These are phyloP conservation scores for Diplodia seriata DNA, from an alignment of 2,329 filamentous ascomycete genomes.

Conservation along the genomic window DNA sequence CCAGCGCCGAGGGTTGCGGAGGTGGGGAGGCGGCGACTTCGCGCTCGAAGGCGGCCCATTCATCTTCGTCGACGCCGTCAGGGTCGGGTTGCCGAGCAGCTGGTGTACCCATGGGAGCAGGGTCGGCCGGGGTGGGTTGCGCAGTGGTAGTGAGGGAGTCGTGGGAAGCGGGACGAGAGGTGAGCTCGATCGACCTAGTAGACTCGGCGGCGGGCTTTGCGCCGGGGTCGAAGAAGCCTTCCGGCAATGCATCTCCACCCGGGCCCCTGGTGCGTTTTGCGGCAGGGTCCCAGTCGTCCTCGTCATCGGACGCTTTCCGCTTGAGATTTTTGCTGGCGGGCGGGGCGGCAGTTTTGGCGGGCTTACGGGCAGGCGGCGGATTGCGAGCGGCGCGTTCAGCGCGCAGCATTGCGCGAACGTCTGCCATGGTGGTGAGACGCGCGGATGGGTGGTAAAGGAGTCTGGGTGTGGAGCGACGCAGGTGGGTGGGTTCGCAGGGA, in stretches of 20 bases:
- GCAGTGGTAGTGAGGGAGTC: slow-evolving; percentile 21
- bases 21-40: slow-evolving; percentile 65
- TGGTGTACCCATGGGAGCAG: slow-evolving; percentile 23
- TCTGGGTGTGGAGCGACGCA: neutral
- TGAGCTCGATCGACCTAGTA: slow-evolving; percentile 30
- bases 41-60: slow-evolving; percentile 87
- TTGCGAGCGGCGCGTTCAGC: slow-evolving; percentile 47
- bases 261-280: slow-evolving; percentile 42
- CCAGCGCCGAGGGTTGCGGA: slow-evolving; percentile 38
- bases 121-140: slow-evolving; percentile 7
- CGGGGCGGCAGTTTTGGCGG: slow-evolving; percentile 42
- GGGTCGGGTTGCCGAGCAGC: slow-evolving; percentile 35
- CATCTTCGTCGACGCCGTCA: slow-evolving; percentile 59
- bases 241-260: slow-evolving; percentile 37
- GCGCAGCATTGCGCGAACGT: slow-evolving; percentile 48
- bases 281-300: slow-evolving; percentile 44
- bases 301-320: slow-evolving; percentile 43
- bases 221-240: slow-evolving; percentile 46
- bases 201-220: slow-evolving; percentile 25
- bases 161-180: slow-evolving; percentile 11
- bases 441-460: neutral
- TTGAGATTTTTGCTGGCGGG: slow-evolving; percentile 43
- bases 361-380: slow-evolving; percentile 38
- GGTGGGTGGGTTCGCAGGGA: slow-evolving; percentile 12
- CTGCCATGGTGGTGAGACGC: slow-evolving; percentile 42